phyloP scores from a whole-genome alignment of 2,329 filamentous ascomycete species.

The Fusarium robinianum region DNA sequence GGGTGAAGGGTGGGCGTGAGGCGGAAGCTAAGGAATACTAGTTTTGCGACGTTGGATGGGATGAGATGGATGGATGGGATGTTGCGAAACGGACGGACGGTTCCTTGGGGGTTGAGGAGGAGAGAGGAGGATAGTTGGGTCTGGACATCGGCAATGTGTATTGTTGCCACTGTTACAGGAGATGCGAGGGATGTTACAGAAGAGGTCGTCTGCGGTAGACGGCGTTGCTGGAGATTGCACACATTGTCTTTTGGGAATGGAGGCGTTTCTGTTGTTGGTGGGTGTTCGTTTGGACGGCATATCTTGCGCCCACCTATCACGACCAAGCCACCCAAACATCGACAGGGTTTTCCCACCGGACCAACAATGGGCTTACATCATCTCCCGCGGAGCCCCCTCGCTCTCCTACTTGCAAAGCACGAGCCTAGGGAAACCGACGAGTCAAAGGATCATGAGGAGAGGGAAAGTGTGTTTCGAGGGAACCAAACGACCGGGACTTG shows the following conservation, averaged over 20 bases:
- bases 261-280: conserved; percentile 27
- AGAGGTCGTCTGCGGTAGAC: too few species aligned
- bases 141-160: too few species aligned
- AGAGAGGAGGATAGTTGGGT: too few species aligned
- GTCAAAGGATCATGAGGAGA: conserved; percentile 6
- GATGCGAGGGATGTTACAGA: too few species aligned
- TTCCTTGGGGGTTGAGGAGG: too few species aligned
- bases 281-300: conserved; percentile 32
- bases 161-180: too few species aligned
- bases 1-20: conserved; percentile 9
- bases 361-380: too few species aligned
- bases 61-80: background rate
- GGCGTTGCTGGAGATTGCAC: too few species aligned
- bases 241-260: conserved; percentile 19
- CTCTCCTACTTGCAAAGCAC: background rate
- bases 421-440: conserved; percentile 1
- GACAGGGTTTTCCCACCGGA: conserved; percentile 21
- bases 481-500: conserved; percentile 36
- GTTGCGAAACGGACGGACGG: background rate
- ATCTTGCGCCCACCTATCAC: conserved; percentile 39
- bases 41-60: too few species aligned
- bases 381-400: too few species aligned
- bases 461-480: conserved; percentile 35
- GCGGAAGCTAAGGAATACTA: conserved; percentile 34
- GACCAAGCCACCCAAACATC: conserved; percentile 11